Percentiles rank a stretch among this genome's conserved stretches.
phyloP scores from a whole-genome alignment of 805 yeast genomes.

The Candida parachauliodes region DNA sequence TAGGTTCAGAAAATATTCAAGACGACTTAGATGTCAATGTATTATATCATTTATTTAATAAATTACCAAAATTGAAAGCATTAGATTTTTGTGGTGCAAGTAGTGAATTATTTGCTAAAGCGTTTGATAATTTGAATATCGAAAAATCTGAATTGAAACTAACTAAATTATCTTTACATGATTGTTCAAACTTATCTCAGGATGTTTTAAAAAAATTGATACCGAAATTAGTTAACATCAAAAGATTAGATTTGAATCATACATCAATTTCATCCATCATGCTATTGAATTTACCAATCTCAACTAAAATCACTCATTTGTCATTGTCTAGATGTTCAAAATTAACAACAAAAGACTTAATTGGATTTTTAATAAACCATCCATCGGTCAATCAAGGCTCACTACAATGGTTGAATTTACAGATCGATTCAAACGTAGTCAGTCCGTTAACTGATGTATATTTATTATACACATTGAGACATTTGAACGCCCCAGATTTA shows the following conservation, averaged over 20 bases:
- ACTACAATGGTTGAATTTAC: slow-evolving; percentile 64
- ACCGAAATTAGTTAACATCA: slow-evolving; percentile 52
- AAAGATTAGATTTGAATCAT: slow-evolving; percentile 75
- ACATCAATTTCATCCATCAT: slow-evolving; percentile 71
- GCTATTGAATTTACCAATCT: slow-evolving; percentile 50
- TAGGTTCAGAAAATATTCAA: slow-evolving; percentile 83
- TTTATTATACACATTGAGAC: slow-evolving; percentile 41
- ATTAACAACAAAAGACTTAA: slow-evolving; percentile 66
- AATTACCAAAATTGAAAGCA: slow-evolving; percentile 54
- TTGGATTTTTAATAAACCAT: slow-evolving; percentile 67
- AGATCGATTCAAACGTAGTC: slow-evolving; percentile 60
- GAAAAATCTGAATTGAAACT: slow-evolving; percentile 14
- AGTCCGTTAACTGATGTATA: slow-evolving; percentile 53
- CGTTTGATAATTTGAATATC: slow-evolving; percentile 47
- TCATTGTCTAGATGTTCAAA: slow-evolving; percentile 57
- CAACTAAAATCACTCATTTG: slow-evolving; percentile 67
- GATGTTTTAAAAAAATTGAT: slow-evolving; percentile 54
- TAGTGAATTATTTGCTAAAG: slow-evolving; percentile 55
- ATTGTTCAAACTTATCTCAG: slow-evolving; percentile 73
- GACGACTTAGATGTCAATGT: slow-evolving; percentile 69
- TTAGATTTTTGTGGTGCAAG: slow-evolving; percentile 90
- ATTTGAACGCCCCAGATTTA: slow-evolving; percentile 43
- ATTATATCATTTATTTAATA: slow-evolving; percentile 51
- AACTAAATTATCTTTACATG: slow-evolving; percentile 71
- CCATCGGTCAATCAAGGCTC: slow-evolving; percentile 52